Percentiles rank a stretch among this genome's conserved stretches.
Evolutionary conservation across 257 asterid species (phyloP).

Genomic region (Schizonepeta tenuifolia): DNA sequence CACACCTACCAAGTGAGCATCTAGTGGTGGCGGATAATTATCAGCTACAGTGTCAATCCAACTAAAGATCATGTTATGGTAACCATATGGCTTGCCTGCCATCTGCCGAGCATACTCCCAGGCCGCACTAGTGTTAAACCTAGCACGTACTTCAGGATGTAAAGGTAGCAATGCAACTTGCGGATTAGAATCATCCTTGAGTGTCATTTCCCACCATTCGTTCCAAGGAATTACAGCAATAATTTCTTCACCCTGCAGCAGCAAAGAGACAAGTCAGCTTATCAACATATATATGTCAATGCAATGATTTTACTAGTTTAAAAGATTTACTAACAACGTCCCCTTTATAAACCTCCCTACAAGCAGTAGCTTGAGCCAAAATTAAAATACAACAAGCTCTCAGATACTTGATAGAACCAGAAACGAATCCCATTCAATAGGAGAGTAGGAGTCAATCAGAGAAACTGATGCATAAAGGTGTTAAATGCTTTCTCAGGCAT

Average conservation of each 20-base stretch:
- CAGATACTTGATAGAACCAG: background rate
- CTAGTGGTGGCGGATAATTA: constrained; percentile 97
- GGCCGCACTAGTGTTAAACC: constrained; percentile 79
- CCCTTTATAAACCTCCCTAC: background rate
- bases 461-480: background rate
- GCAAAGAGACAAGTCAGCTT: constrained; percentile 26
- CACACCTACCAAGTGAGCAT: constrained; percentile 95
- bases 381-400: background rate
- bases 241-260: constrained; percentile 89
- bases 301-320: constrained; percentile 11
- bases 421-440: background rate
- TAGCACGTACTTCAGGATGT: constrained; percentile 86
- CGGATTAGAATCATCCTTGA: constrained; percentile 90
- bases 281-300: constrained; percentile 5
- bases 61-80: constrained; percentile 99
- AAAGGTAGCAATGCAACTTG: constrained; percentile 90
- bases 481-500: too few species aligned
- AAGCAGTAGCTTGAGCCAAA: background rate
- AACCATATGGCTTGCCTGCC: constrained; percentile 98
- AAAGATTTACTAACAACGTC: constrained; percentile 9
- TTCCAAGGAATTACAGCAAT: constrained; percentile 89
- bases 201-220: constrained; percentile 93
- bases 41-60: constrained; percentile 97
- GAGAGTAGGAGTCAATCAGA: constrained; percentile 22
- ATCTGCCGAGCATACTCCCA: constrained; percentile 91